These are phyloP conservation scores for Phaeosphaeriaceae sp. DNA, from an alignment of 2,329 filamentous ascomycete species.

Conservation along the genomic window DNA sequence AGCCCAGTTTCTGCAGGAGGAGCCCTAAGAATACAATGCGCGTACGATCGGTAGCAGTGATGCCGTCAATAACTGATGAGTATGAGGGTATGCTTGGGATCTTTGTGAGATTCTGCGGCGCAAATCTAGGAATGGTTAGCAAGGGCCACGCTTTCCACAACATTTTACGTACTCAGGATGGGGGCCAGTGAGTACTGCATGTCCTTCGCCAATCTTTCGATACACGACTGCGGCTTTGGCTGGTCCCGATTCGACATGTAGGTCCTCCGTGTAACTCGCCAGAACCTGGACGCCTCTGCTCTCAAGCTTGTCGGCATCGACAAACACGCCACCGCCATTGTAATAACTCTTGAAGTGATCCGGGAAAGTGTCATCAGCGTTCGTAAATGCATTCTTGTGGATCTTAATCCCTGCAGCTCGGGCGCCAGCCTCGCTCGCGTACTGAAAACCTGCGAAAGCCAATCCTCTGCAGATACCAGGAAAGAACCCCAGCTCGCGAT, in stretches of 20 bases:
- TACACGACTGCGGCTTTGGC: slow-evolving; percentile 82
- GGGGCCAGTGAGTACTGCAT: slow-evolving; percentile 80
- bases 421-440: slow-evolving; percentile 85
- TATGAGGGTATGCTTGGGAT: slow-evolving; percentile 74
- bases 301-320: slow-evolving; percentile 71
- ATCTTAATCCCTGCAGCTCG: slow-evolving; percentile 73
- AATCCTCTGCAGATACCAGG: slow-evolving; percentile 84
- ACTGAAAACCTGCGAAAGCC: slow-evolving; percentile 89
- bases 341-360: slow-evolving; percentile 80
- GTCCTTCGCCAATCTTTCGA: slow-evolving; percentile 81
- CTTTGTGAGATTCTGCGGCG: slow-evolving; percentile 75
- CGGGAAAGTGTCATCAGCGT: slow-evolving; percentile 58
- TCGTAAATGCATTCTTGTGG: slow-evolving; percentile 64
- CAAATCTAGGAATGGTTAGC: slow-evolving; percentile 67
- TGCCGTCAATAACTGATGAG: slow-evolving; percentile 69
- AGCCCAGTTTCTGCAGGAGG: slow-evolving; percentile 78
- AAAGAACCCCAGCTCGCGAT: slow-evolving; percentile 86
- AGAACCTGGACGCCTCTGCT: slow-evolving; percentile 77
- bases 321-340: slow-evolving; percentile 94
- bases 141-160: background rate
- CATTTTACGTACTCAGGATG: slow-evolving; percentile 81
- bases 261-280: slow-evolving; percentile 76
- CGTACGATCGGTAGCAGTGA: slow-evolving; percentile 72
- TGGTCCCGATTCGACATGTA: slow-evolving; percentile 78
- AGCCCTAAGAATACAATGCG: slow-evolving; percentile 79